Percentiles rank a stretch among this genome's conserved stretches.
These are phyloP conservation scores for Eimeria falciformis DNA, from an alignment of 169 alveolate species.

Conservation along the genomic window DNA sequence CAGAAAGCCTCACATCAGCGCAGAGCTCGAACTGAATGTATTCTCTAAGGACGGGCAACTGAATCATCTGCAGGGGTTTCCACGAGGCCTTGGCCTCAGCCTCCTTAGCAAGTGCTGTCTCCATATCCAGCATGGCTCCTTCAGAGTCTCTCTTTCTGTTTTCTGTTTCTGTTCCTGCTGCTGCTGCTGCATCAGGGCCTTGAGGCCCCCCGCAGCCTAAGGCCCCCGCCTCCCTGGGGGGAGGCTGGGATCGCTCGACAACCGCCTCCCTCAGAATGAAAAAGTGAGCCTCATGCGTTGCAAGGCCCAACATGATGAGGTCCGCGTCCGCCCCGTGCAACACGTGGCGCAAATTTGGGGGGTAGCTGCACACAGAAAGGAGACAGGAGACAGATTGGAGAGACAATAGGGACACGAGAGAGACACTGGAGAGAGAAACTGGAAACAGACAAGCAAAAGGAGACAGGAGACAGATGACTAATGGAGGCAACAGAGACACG, in stretches of 20 bases:
- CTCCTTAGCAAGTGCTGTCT: neutral
- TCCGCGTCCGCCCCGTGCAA: constrained; percentile 99
- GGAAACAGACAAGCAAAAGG: neutral
- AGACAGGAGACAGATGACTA: neutral
- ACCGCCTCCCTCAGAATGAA: constrained; percentile 93
- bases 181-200: constrained; percentile 30
- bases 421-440: neutral
- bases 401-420: neutral
- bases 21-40: constrained; percentile 24
- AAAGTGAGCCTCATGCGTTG: constrained; percentile 97
- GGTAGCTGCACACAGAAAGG: constrained; percentile 78
- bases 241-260: neutral
- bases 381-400: neutral
- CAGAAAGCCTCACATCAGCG: constrained; percentile 30
- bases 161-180: neutral
- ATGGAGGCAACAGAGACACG: too few species aligned
- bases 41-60: constrained; percentile 80
- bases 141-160: neutral
- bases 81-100: constrained; percentile 70
- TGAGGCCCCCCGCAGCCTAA: neutral
- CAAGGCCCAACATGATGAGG: constrained; percentile 97
- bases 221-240: neutral
- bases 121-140: neutral
- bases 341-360: constrained; percentile 94
- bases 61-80: constrained; percentile 89